A percentile compares a stretch with the other conserved stretches of the same genome.
These are phyloP conservation scores for Anastatica hierochuntica DNA, from an alignment of 345 rosid species.

Conservation along the genomic window DNA sequence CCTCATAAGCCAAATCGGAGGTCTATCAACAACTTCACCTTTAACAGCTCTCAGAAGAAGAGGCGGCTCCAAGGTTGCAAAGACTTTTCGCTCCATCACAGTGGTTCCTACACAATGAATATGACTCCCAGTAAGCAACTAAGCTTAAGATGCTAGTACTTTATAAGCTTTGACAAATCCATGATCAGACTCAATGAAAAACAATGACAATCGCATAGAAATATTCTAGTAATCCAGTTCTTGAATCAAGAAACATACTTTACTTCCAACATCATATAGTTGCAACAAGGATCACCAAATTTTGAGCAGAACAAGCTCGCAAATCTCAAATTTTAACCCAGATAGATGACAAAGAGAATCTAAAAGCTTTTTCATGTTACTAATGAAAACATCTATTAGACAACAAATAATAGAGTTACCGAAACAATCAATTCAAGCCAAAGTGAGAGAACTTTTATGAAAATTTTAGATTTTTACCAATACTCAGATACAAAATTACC, in stretches of 20 bases:
- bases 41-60: conserved; percentile 86
- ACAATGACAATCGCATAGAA: too few species aligned
- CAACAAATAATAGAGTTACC: too few species aligned
- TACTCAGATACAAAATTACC: neutral
- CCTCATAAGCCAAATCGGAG: conserved; percentile 99
- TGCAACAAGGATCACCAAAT: too few species aligned
- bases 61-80: conserved; percentile 58
- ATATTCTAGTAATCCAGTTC: neutral
- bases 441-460: neutral
- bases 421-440: too few species aligned
- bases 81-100: conserved; percentile 40
- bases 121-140: neutral
- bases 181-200: too few species aligned
- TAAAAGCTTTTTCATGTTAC: too few species aligned
- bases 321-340: neutral
- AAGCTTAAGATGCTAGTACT: neutral
- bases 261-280: too few species aligned
- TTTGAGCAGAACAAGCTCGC: too few species aligned
- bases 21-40: conserved; percentile 87
- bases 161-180: neutral
- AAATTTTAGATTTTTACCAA: neutral
- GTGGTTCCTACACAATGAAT: conserved; percentile 19
- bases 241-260: neutral
- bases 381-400: too few species aligned
- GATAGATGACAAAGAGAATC: too few species aligned